Percentiles rank a stretch among this genome's conserved stretches.
Evolutionary conservation across 768 basidiomycete species (phyloP).

Genomic region (Xanthoconium purpureum): DNA sequence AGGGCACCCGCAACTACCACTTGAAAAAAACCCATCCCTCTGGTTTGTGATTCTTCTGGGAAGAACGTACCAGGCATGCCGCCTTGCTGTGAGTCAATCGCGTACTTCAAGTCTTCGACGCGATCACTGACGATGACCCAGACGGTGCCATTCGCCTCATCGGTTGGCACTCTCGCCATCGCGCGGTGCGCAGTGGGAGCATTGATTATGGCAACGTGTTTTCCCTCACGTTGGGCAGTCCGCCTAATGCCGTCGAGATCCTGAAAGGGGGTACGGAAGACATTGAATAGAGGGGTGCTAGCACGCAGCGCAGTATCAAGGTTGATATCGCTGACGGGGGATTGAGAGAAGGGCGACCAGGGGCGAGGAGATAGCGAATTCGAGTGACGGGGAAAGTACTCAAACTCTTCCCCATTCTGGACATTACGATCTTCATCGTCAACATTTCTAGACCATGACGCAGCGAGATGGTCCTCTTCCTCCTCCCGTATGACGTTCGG

Average conservation of each 20-base stretch:
- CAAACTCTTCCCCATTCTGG: constrained; percentile 7
- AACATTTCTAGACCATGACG: constrained; percentile 7
- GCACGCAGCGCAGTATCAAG: constrained; percentile 25
- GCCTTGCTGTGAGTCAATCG: constrained; percentile 30
- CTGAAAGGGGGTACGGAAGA: constrained; percentile 31
- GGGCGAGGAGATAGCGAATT: constrained; percentile 23
- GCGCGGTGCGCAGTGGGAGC: constrained; percentile 27
- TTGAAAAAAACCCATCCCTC: constrained; percentile 30
- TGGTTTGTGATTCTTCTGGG: constrained; percentile 14
- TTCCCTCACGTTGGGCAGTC: constrained; percentile 31
- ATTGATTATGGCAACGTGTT: constrained; percentile 29
- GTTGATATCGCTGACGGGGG: constrained; percentile 23
- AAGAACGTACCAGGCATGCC: constrained; percentile 33
- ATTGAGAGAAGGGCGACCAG: constrained; percentile 29
- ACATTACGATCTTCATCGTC: constrained; percentile 10
- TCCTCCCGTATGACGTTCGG: constrained; percentile 5
- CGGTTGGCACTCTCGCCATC: constrained; percentile 15
- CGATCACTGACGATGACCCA: constrained; percentile 34
- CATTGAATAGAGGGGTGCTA: constrained; percentile 34
- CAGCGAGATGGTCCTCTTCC: constrained; percentile 3
- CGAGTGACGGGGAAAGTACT: constrained; percentile 13
- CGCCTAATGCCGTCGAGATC: constrained; percentile 26
- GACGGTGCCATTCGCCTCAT: constrained; percentile 20
- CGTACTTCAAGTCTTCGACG: constrained; percentile 33
- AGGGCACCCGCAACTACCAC: constrained; percentile 31